Percentiles rank a stretch among this genome's conserved stretches.
Evolutionary conservation across 1,284 basidiomycete species (phyloP).

Genomic region (Neonothopanus nambi): DNA sequence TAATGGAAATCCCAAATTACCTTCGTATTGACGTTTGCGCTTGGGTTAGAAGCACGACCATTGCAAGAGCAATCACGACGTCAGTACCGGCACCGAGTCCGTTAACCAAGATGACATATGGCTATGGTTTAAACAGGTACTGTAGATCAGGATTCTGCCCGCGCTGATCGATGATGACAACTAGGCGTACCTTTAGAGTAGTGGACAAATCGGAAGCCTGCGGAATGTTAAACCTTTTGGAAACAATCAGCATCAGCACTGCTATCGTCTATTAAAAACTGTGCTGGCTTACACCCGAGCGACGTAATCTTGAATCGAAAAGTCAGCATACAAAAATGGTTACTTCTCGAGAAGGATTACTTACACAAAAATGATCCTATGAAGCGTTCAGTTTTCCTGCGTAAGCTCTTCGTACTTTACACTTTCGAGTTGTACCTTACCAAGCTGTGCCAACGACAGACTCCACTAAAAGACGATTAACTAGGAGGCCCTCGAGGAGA

Average conservation of each 20-base stretch:
- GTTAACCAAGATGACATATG: constrained; percentile 11
- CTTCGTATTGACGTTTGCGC: constrained; percentile 8
- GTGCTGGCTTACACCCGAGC: constrained; percentile 1
- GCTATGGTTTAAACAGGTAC: not conserved
- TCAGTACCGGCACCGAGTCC: constrained; percentile 9
- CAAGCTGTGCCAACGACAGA: constrained; percentile 7
- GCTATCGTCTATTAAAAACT: not conserved
- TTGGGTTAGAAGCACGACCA: constrained; percentile 9
- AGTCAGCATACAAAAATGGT: not conserved
- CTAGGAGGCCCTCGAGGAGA: not conserved
- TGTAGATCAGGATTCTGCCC: too few species aligned
- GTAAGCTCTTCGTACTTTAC: not conserved
- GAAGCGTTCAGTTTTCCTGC: not conserved
- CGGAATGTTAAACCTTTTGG: not conserved
- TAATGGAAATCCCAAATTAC: not conserved
- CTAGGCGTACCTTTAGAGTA: constrained; percentile 1
- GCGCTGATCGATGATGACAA: not conserved
- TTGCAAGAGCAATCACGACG: constrained; percentile 7
- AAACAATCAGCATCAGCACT: not conserved
- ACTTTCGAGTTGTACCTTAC: not conserved
- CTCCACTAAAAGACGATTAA: not conserved
- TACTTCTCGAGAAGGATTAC: not conserved
- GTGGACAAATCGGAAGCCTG: constrained; percentile 3
- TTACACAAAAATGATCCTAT: constrained; percentile 8
- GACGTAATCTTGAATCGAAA: not conserved